These are phyloP conservation scores for Candida loeiensis DNA, from an alignment of 805 yeast genomes.

Conservation along the genomic window DNA sequence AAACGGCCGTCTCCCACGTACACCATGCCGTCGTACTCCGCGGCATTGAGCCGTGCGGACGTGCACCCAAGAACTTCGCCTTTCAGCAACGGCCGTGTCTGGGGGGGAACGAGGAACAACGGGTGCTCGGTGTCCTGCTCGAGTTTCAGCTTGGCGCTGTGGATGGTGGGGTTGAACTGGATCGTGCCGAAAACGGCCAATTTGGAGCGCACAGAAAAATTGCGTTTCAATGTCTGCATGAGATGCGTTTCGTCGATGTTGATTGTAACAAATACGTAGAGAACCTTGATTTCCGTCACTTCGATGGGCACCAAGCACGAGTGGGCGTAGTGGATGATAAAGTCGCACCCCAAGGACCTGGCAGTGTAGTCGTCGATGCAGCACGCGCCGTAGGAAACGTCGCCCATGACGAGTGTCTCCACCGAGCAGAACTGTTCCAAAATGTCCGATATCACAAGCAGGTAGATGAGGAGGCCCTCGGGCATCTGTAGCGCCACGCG, in stretches of 20 bases:
- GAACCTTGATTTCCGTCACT: constrained; percentile 81
- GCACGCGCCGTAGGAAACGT: constrained; percentile 97
- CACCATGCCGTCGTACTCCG: constrained; percentile 72
- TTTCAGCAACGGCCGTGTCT: constrained; percentile 84
- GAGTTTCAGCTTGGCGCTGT: constrained; percentile 63
- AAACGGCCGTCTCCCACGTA: constrained; percentile 96
- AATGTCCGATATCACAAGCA: constrained; percentile 87
- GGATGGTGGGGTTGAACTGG: constrained; percentile 94
- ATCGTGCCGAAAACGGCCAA: constrained; percentile 92
- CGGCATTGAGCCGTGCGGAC: constrained; percentile 69
- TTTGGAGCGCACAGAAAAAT: constrained; percentile 60
- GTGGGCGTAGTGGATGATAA: constrained; percentile 94
- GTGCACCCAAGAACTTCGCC: constrained; percentile 98
- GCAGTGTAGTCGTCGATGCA: constrained; percentile 98
- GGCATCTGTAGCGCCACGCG: constrained; percentile 97
- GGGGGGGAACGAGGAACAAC: constrained; percentile 77
- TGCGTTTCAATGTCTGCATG: constrained; percentile 66
- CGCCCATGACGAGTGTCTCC: constrained; percentile 95
- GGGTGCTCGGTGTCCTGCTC: constrained; percentile 47
- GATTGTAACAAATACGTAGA: constrained; percentile 94
- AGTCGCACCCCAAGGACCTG: constrained; percentile 86
- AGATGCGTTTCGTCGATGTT: constrained; percentile 81
- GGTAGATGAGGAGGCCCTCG: constrained; percentile 86
- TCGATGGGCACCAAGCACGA: constrained; percentile 96
- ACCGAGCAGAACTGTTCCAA: constrained; percentile 85